Percentiles rank a stretch among this genome's conserved stretches.
phyloP scores from a whole-genome alignment of 352 stramenopile species.

The Aphanomyces cochlioides region DNA sequence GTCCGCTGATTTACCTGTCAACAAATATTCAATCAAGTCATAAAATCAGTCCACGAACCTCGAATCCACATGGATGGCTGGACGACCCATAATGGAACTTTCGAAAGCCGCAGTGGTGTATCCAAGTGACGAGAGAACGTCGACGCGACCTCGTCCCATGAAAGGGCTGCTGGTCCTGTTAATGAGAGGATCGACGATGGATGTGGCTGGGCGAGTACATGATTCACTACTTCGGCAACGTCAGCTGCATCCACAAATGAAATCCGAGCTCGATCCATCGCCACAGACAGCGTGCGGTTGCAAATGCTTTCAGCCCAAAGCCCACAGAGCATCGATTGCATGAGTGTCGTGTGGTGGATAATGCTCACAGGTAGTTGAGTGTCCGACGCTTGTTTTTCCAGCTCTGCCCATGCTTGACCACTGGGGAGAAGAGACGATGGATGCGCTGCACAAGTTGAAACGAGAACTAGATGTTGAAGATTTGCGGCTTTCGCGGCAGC shows the following conservation, averaged over 20 bases:
- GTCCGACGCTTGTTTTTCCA: conserved; percentile 45
- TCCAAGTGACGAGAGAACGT: conserved; percentile 44
- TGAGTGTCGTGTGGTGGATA: conserved; percentile 46
- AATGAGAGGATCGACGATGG: conserved; percentile 35
- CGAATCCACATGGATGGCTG: conserved; percentile 68
- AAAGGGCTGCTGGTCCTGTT: conserved; percentile 51
- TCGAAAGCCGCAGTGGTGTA: conserved; percentile 49
- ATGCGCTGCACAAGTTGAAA: conserved; percentile 50
- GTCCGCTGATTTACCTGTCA: conserved; percentile 49
- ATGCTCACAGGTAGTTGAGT: conserved; percentile 30
- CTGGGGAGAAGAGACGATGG: conserved; percentile 36
- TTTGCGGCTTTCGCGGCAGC: conserved; percentile 29
- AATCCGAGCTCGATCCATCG: conserved; percentile 51
- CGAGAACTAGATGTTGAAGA: conserved; percentile 42
- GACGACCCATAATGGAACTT: conserved; percentile 72
- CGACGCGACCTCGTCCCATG: conserved; percentile 46
- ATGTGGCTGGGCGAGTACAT: conserved; percentile 25
- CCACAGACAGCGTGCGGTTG: conserved; percentile 58
- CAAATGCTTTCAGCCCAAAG: conserved; percentile 55
- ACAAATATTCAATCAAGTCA: not conserved
- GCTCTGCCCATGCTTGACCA: conserved; percentile 41
- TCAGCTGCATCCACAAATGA: conserved; percentile 61
- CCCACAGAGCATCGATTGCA: conserved; percentile 58
- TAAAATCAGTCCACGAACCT: not conserved
- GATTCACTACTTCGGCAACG: conserved; percentile 46